These are phyloP conservation scores for Sporothrix dimorphospora DNA, from an alignment of 2,329 filamentous ascomycete species.

Conservation along the genomic window DNA sequence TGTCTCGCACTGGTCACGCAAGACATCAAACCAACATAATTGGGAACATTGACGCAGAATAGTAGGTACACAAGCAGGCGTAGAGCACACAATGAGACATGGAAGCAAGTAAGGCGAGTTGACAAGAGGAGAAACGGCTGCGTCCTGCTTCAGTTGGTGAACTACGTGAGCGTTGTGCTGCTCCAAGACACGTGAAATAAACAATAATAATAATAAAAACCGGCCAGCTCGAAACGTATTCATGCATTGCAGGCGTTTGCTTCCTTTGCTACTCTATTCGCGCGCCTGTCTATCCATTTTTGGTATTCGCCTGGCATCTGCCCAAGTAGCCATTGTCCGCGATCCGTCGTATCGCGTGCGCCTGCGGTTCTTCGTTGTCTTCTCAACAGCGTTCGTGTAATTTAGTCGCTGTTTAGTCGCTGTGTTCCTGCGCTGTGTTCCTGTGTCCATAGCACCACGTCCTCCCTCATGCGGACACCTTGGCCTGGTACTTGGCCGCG, in stretches of 20 bases:
- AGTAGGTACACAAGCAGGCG: neutral
- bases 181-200: too few species aligned
- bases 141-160: too few species aligned
- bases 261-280: neutral
- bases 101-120: too few species aligned
- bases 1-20: neutral
- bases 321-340: neutral
- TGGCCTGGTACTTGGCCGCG: slow-evolving; percentile 82
- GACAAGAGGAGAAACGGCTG: too few species aligned
- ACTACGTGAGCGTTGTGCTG: too few species aligned
- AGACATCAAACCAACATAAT: neutral
- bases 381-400: neutral
- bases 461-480: slow-evolving; percentile 62
- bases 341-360: neutral
- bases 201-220: neutral
- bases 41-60: neutral
- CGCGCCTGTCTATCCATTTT: neutral
- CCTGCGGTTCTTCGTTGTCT: neutral
- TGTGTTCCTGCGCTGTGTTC: too few species aligned
- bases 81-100: too few species aligned
- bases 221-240: neutral
- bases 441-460: neutral
- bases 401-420: too few species aligned
- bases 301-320: neutral
- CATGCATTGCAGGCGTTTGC: neutral